Evolutionary conservation across 2,329 filamentous ascomycete species (phyloP), one percentile per base, ranked within the genome.

Genomic region (Drechslerella stenobrocha): DNA sequence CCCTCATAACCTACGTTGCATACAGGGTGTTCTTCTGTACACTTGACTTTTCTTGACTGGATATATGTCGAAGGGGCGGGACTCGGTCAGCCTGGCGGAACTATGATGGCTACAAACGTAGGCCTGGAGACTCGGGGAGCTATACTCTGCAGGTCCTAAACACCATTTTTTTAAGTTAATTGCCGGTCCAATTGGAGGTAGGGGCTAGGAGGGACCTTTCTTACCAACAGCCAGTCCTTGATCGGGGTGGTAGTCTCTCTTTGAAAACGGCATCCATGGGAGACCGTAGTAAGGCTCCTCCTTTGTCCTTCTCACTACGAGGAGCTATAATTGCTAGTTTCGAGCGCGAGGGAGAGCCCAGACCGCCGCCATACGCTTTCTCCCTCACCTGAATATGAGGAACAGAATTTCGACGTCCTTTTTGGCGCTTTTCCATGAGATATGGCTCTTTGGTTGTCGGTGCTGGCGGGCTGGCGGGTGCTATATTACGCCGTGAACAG

Each of bases 11-110:
- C 69, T 77, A 81, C 80, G 74, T 80, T 81, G 74, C 82, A 83
- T 71, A 77, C 77, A 56, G 81, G 82, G 72, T 80, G 78, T 37
- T 76, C 76, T 74, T 83, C 82, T 72, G 83, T 81, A 73, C 81
- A 83, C 78, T 83, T 83, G 20, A 82, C 81, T 77, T 72, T 72
- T 72, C 71, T 63, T n/a, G 70, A 70, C 71, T 72, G 40, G 23
- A 47, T 37, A 47, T 15, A 22, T 11, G 35, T 45, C 30, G 7
- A 45, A 26, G 30, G n/a, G 13, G 15, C 4, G 22, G 8, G 22
- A 20, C 9, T 20, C 15, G 40, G 22, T 24, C 24, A 63, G 52
- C 46, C 42, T 26, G 20, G 37, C 32, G 22, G 48, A 52, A 57
- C 24, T 24, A 48, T 23, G 34, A 50, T 52, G 45, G 32, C 15